Base-by-base conservation (phyloP, 805 yeast genomes). In the Candida morakotiae region DNA sequence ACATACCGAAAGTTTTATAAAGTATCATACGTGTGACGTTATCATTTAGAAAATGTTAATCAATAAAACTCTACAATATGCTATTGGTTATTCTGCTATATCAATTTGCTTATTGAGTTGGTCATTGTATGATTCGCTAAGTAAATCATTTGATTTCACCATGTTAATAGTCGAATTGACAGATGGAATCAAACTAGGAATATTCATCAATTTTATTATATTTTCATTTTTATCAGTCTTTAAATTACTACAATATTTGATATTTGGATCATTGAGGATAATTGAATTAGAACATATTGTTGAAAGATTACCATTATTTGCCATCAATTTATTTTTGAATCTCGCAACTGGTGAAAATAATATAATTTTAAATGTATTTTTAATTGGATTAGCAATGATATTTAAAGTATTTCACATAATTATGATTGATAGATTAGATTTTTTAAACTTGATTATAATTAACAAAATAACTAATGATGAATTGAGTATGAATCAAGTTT, bases 361-460 rank as follows among this genome's bases (percentile, higher is more conserved):
- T 38, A 54, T 87, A 35, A 59, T 83, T 56, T 43, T 47, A 57
- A 79, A 44, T 51, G 79, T 51, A 68, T 71, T 55, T 15, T 50
- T 67, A 35, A 40, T 62, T 11, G 60, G 62, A 9, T 38, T 58
- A 18, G 43, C 61, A 3, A 42, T 64, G 16, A 45, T 55, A 17
- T 57, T 77, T 52, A 83, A 81, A 51, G 79, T 83, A 2, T 79
- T 83, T 63, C 95, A 88, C 53, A 82, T 94, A 79, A 71, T 93
- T 1, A 57, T 83, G 31, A 60, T 64, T 26, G 81, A 77, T 39
- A 53, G 85, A 17, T 60, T 74, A 11, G 79, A 76, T 20, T 56
- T 54, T 39, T 38, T 59, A 11, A 58, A 57, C 20, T 52, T 60
- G 44, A 47, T 43, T 22, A 52, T 64, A 4, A 51, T 47, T 16